A percentile compares a stretch with the other conserved stretches of the same genome.
These are phyloP conservation scores for Scytalidium lignicola DNA, from an alignment of 2,329 filamentous ascomycete species.

Conservation along the genomic window DNA sequence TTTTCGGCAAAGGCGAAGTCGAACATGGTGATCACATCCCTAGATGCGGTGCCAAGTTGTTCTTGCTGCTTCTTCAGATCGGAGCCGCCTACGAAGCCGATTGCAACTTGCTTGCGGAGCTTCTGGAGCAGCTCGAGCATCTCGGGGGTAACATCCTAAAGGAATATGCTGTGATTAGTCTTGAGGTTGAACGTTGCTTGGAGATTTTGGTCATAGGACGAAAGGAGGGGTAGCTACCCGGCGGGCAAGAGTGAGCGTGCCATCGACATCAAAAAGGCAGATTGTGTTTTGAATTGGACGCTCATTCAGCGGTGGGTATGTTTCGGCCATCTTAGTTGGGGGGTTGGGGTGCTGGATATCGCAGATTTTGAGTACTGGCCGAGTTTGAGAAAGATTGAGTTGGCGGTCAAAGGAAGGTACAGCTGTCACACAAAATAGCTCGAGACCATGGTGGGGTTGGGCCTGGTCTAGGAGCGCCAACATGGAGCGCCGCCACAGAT, in stretches of 20 bases:
- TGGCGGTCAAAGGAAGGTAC: not conserved
- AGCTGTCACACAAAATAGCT: not conserved
- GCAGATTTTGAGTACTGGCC: too few relatives aligned
- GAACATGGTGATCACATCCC: slow-evolving; percentile 77
- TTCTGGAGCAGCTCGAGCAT: slow-evolving; percentile 75
- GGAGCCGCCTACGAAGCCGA: slow-evolving; percentile 89
- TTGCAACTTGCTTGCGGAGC: slow-evolving; percentile 81
- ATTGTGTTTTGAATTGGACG: slow-evolving; percentile 91
- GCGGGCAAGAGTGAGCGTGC: slow-evolving; percentile 79
- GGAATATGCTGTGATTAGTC: slow-evolving; percentile 4
- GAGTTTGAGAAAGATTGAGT: not conserved
- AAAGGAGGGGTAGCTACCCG: slow-evolving; percentile 48
- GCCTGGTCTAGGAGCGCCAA: not conserved
- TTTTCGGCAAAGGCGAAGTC: slow-evolving; percentile 99
- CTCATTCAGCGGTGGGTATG: slow-evolving; percentile 65
- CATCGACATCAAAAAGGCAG: slow-evolving; percentile 93
- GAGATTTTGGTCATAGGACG: not conserved
- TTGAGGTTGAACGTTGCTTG: slow-evolving; percentile 11
- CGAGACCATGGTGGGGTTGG: not conserved
- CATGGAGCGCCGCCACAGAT: not conserved
- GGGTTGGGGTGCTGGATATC: too few relatives aligned
- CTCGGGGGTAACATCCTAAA: slow-evolving; percentile 65
- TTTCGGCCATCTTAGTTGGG: slow-evolving; percentile 6
- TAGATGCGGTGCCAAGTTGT: slow-evolving; percentile 69
- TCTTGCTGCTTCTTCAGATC: slow-evolving; percentile 94